Percentiles rank a stretch among this genome's conserved stretches.
Evolutionary conservation across 495 filamentous ascomycete species (phyloP).

Genomic region (Penicillium psychrofluorescens): DNA sequence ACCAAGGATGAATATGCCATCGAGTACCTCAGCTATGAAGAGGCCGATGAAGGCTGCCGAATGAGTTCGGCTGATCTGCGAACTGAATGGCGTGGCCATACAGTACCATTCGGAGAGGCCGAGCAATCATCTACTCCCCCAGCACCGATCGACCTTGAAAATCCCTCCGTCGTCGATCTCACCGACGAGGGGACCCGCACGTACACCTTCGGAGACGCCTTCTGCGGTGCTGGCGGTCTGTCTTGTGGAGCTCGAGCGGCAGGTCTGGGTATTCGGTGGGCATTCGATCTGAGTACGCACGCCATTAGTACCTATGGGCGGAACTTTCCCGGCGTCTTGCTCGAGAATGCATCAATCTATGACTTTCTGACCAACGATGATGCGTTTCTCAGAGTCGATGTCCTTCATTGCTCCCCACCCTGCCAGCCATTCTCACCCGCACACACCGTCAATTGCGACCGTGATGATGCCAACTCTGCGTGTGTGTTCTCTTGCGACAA

Average conservation of each 20-base stretch:
- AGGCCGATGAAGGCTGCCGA: slow-evolving; percentile 12
- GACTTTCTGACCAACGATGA: slow-evolving; percentile 21
- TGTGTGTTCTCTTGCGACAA: slow-evolving; percentile 57
- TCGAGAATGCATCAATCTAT: slow-evolving; percentile 14
- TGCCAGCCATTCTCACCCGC: slow-evolving; percentile 79
- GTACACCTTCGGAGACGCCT: slow-evolving; percentile 65
- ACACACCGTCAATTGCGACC: slow-evolving; percentile 54
- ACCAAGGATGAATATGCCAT: slow-evolving; percentile 12
- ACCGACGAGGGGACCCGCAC: slow-evolving; percentile 7
- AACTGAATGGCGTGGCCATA: slow-evolving; percentile 22
- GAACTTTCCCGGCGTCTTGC: slow-evolving; percentile 55
- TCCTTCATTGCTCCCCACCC: slow-evolving; percentile 75
- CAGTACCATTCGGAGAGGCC: slow-evolving; percentile 19
- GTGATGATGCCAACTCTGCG: slow-evolving; percentile 70
- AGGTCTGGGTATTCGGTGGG: slow-evolving; percentile 52
- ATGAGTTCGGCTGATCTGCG: slow-evolving; percentile 12
- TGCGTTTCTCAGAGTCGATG: slow-evolving; percentile 46
- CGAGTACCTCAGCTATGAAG: slow-evolving; percentile 20
- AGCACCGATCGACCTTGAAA: slow-evolving; percentile 8
- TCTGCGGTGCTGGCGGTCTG: slow-evolving; percentile 72
- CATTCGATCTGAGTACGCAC: slow-evolving; percentile 50
- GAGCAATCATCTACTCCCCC: neutral
- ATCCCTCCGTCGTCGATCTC: slow-evolving; percentile 10
- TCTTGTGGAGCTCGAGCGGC: slow-evolving; percentile 61
- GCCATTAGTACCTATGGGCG: slow-evolving; percentile 49